Percentiles rank a stretch among this genome's conserved stretches.
Conservation (phyloP, 2,329 filamentous ascomycete species). For the Taxawa tesnikishii region DNA sequence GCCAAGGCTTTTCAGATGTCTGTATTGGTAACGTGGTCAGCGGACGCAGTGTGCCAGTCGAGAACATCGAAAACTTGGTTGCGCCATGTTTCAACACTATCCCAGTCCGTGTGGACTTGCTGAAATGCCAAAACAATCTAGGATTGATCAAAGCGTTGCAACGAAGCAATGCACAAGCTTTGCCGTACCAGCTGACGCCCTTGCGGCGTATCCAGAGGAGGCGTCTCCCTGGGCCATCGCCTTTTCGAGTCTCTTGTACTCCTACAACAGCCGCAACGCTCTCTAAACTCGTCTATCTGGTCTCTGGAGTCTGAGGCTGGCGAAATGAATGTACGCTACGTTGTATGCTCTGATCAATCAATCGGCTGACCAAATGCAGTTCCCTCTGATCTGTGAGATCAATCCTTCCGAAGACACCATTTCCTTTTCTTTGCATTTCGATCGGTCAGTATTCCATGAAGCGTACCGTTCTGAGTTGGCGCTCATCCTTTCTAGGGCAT, state of each 20-base stretch:
- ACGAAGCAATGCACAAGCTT: constrained; percentile 44
- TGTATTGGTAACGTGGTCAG: constrained; percentile 83
- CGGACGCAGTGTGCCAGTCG: constrained; percentile 56
- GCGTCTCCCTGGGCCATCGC: constrained; percentile 34
- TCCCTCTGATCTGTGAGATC: constrained; percentile 9
- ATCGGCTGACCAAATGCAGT: constrained; percentile 1
- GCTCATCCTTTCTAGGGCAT: constrained; percentile 7
- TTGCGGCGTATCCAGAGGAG: constrained; percentile 54
- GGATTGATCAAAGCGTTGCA: constrained; percentile 51
- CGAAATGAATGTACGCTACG: constrained; percentile 49
- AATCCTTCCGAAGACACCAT: constrained; percentile 36
- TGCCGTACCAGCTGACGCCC: constrained; percentile 63
- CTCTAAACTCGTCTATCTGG: constrained; percentile 39
- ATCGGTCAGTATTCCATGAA: constrained; percentile 19
- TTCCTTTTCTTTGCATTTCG: constrained; percentile 50
- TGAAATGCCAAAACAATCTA: constrained; percentile 34
- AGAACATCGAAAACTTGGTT: constrained; percentile 59
- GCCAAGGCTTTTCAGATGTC: constrained; percentile 49
- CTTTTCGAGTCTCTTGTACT: constrained; percentile 76
- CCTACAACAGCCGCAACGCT: constrained; percentile 49
- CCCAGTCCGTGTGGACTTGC: constrained; percentile 51
- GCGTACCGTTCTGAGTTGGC: background rate
- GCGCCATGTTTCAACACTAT: constrained; percentile 89
- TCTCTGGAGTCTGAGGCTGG: constrained; percentile 37
- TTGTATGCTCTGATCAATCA: background rate